Conservation (phyloP, 495 filamentous ascomycete species). For the Aspergillus conjunctus region DNA sequence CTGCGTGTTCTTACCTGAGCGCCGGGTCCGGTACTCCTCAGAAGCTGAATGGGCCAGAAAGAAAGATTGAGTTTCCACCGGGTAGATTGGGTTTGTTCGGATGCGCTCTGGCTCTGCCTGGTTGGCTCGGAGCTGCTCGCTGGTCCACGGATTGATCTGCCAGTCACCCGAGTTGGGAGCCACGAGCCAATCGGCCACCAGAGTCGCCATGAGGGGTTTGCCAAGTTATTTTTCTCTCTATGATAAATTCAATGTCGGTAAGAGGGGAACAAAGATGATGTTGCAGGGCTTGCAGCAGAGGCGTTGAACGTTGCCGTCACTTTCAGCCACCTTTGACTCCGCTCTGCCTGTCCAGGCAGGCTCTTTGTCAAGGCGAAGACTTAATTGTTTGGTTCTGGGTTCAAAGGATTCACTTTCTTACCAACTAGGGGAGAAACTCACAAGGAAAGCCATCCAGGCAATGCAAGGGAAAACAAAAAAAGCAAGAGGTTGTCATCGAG, state of each 20-base stretch:
- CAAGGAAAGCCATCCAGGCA: not conserved
- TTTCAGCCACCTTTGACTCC: conserved; percentile 3
- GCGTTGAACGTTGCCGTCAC: conserved; percentile 1
- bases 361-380: conserved; percentile 1
- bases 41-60: conserved; percentile 8
- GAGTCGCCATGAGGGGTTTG: not conserved
- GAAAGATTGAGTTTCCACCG: conserved; percentile 18
- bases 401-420: not conserved
- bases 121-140: conserved; percentile 9
- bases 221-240: not conserved
- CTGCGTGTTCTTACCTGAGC: conserved; percentile 12
- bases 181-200: not conserved
- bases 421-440: too few relatives aligned
- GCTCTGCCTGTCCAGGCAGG: conserved; percentile 7
- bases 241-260: not conserved
- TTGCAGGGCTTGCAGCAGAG: not conserved
- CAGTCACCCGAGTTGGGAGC: conserved; percentile 8
- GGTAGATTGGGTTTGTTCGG: conserved; percentile 18
- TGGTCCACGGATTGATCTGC: conserved; percentile 1
- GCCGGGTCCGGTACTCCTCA: conserved; percentile 4
- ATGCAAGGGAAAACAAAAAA: not conserved
- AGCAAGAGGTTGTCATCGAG: not conserved
- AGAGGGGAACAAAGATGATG: not conserved
- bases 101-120: not conserved
- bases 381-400: conserved; percentile 2